Conservation (phyloP, 495 filamentous ascomycete genomes). For the Penicillium goetzii region DNA sequence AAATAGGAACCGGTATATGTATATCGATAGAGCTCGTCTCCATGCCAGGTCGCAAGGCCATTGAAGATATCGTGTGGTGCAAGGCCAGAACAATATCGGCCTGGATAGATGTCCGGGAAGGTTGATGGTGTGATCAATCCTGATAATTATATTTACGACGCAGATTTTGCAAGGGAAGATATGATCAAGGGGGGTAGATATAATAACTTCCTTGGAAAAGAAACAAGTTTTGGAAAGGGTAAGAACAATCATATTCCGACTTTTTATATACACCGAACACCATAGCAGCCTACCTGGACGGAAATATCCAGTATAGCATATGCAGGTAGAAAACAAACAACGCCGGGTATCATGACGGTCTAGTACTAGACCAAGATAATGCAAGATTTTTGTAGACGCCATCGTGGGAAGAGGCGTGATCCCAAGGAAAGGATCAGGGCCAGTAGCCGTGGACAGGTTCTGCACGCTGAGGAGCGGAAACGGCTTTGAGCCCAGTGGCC, state of each 20-base stretch:
- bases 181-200: too few species aligned
- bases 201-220: too few species aligned
- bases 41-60: too few species aligned
- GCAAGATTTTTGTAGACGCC: constrained; percentile 9
- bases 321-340: constrained; percentile 16
- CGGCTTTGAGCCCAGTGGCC: neutral
- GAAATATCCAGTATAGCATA: constrained; percentile 22
- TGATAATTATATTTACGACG: too few species aligned
- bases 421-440: neutral
- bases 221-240: neutral
- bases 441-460: neutral
- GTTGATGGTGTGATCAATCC: too few species aligned
- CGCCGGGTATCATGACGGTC: constrained; percentile 32
- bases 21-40: too few species aligned
- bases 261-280: constrained; percentile 17
- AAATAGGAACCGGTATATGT: neutral
- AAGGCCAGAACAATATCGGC: too few species aligned
- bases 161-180: too few species aligned
- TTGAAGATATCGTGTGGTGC: too few species aligned
- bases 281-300: neutral
- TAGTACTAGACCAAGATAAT: constrained; percentile 8
- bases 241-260: neutral
- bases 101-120: too few species aligned
- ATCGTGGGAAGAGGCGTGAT: neutral
- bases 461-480: neutral